Percentiles rank a stretch among this genome's conserved stretches.
These are phyloP conservation scores for Chrysosporium queenslandicum DNA, from an alignment of 2,329 filamentous ascomycete genomes.

Conservation along the genomic window DNA sequence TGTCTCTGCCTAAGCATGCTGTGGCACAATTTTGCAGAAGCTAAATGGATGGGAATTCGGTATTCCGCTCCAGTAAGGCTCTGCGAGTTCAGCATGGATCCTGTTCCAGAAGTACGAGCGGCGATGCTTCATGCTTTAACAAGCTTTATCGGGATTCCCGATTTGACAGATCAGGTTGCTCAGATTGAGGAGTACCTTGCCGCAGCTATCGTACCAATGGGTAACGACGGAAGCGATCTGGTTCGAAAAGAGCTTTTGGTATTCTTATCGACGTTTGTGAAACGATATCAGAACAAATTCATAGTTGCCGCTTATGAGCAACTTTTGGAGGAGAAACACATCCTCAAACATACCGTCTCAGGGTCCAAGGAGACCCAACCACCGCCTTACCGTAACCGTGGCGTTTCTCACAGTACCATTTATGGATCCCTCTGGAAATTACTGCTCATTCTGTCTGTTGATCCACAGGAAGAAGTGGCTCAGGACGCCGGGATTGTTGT, in stretches of 20 bases:
- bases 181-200: conserved; percentile 86
- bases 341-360: conserved; percentile 43
- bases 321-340: conserved; percentile 69
- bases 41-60: conserved; percentile 90
- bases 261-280: conserved; percentile 84
- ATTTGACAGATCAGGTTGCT: conserved; percentile 81
- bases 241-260: conserved; percentile 88
- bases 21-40: conserved; percentile 82
- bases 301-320: conserved; percentile 87
- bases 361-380: conserved; percentile 20
- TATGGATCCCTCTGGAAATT: conserved; percentile 94
- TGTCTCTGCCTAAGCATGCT: conserved; percentile 92
- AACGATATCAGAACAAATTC: conserved; percentile 85
- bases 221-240: conserved; percentile 85
- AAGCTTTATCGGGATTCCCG: conserved; percentile 85
- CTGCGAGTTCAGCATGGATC: conserved; percentile 69
- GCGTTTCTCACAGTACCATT: conserved; percentile 73
- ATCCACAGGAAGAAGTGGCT: conserved; percentile 89
- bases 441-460: conserved; percentile 77
- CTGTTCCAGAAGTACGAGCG: conserved; percentile 82
- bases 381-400: conserved; percentile 34
- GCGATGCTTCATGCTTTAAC: conserved; percentile 90
- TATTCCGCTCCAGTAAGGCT: conserved; percentile 75
- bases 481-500: conserved; percentile 74
- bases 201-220: conserved; percentile 80